Conservation (phyloP, 1,139 yeast species). For the Meyerozyma smithsonii region DNA sequence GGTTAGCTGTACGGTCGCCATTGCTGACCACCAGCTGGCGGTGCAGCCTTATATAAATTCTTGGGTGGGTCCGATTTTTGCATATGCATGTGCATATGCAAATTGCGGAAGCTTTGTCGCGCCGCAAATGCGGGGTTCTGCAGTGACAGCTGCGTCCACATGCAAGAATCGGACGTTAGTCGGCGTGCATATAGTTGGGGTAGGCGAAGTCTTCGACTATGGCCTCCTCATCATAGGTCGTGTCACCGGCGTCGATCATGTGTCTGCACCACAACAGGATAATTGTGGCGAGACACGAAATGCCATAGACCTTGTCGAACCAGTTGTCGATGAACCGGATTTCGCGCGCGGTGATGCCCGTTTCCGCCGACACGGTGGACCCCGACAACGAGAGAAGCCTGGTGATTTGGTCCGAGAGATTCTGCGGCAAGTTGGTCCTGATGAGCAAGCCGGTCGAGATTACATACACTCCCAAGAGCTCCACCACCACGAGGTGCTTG, state of each 20-base stretch:
- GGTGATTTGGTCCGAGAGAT: conserved; percentile 50
- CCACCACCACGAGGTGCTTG: conserved; percentile 53
- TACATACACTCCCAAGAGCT: conserved; percentile 72
- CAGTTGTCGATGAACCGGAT: conserved; percentile 66
- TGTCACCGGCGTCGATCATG: conserved; percentile 16
- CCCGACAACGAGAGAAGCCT: conserved; percentile 39
- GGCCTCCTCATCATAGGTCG: conserved; percentile 29
- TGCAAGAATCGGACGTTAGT: no score
- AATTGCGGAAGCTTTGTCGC: not conserved
- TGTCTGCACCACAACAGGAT: conserved; percentile 34
- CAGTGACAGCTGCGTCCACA: no score
- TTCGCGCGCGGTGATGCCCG: conserved; percentile 27
- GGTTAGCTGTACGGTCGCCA: conserved; percentile 24
- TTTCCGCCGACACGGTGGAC: conserved; percentile 17
- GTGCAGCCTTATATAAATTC: no score
- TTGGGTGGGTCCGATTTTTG: not conserved
- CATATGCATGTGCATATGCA: not conserved
- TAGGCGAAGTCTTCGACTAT: conserved; percentile 18
- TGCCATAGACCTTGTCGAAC: conserved; percentile 72
- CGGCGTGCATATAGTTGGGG: no score
- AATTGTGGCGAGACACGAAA: conserved; percentile 50
- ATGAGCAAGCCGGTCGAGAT: conserved; percentile 76
- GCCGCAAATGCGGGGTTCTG: not conserved
- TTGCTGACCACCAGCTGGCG: no score
- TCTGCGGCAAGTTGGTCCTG: conserved; percentile 67